These are phyloP conservation scores for Arctium lappa DNA, from an alignment of 129 eudicot genomes.

Conservation along the genomic window DNA sequence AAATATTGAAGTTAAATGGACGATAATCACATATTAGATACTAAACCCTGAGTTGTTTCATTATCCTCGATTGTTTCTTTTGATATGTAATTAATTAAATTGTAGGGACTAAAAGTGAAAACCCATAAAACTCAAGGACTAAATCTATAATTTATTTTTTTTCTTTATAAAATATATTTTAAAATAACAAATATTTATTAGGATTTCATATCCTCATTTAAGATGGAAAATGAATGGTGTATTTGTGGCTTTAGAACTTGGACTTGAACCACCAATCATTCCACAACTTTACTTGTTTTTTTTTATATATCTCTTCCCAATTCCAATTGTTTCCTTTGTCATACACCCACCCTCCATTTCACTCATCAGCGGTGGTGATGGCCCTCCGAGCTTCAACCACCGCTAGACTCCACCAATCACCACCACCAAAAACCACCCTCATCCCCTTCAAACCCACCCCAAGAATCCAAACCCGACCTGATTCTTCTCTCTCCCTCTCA, in stretches of 20 bases:
- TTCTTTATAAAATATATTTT: no score
- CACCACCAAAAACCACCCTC: slow-evolving; percentile 39
- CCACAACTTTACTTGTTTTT: slow-evolving; percentile 10
- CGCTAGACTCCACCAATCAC: slow-evolving; percentile 45
- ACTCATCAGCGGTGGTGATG: slow-evolving; percentile 54
- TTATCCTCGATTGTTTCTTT: no score
- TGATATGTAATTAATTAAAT: no score
- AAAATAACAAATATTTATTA: not conserved
- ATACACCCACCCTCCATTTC: slow-evolving; percentile 12
- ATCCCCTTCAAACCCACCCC: slow-evolving; percentile 40
- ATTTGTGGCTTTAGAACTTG: not conserved
- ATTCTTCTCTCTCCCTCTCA: slow-evolving; percentile 35
- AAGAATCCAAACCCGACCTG: slow-evolving; percentile 40
- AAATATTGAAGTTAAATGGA: no score
- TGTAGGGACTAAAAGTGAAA: no score
- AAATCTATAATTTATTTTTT: no score
- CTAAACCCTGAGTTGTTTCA: no score
- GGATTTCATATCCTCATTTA: not conserved
- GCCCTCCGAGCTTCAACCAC: slow-evolving; percentile 86
- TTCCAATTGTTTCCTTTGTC: not conserved
- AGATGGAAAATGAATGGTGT: slow-evolving; percentile 34
- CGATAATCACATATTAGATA: no score
- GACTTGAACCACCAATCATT: slow-evolving; percentile 4
- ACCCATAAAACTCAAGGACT: no score
- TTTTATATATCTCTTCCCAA: slow-evolving; percentile 15